Conservation (phyloP, 1,284 basidiomycete genomes). For the Ustilago shanxiensis region DNA sequence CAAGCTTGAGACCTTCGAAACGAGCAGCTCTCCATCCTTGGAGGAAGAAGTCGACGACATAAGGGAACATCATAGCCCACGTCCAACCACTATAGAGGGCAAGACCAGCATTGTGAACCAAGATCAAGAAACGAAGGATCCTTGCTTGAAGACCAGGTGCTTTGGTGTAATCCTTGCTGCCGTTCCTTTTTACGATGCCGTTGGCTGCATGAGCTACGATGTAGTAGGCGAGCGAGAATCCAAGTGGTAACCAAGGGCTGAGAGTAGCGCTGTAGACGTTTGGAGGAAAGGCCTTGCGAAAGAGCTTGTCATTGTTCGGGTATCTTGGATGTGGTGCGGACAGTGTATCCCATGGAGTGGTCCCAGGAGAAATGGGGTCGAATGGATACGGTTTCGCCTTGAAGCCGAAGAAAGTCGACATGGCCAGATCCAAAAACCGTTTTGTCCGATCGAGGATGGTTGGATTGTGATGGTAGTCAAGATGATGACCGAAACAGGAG, state of each 20-base stretch:
- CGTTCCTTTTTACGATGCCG: conserved; percentile 26
- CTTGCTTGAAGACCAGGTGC: conserved; percentile 18
- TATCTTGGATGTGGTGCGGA: conserved; percentile 47
- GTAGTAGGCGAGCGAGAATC: conserved; percentile 60
- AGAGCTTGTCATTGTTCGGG: conserved; percentile 28
- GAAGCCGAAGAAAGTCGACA: conserved; percentile 46
- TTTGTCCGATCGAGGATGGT: neutral
- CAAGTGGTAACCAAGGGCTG: conserved; percentile 39
- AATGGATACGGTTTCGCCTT: conserved; percentile 48
- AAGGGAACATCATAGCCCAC: conserved; percentile 49
- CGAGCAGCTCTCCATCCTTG: conserved; percentile 54
- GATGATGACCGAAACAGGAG: neutral
- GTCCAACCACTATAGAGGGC: conserved; percentile 61
- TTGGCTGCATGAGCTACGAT: conserved; percentile 57
- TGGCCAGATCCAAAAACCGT: neutral
- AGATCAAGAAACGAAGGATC: conserved; percentile 40
- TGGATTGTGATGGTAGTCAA: neutral
- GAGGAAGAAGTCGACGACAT: conserved; percentile 54
- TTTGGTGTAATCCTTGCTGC: conserved; percentile 50
- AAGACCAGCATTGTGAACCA: conserved; percentile 60
- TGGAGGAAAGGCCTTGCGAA: conserved; percentile 16
- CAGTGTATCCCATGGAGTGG: conserved; percentile 15
- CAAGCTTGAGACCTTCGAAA: conserved; percentile 63
- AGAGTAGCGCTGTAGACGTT: conserved; percentile 34
- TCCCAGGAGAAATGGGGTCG: conserved; percentile 21